These are phyloP conservation scores for Collybiopsis confluens DNA, from an alignment of 768 basidiomycete genomes.

Conservation along the genomic window DNA sequence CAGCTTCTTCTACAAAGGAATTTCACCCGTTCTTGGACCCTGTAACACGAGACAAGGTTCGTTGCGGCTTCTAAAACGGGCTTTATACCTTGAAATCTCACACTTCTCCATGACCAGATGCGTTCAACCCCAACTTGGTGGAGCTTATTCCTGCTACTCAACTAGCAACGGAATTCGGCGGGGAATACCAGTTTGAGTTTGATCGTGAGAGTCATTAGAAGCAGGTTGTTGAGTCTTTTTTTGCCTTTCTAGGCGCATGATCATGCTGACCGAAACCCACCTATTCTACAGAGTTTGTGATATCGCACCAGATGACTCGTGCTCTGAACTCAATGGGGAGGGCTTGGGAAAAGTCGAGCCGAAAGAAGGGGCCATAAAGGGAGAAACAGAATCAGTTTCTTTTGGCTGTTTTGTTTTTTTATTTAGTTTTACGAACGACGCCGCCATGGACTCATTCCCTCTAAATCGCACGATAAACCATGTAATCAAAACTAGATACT, in stretches of 20 bases:
- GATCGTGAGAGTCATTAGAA: constrained; percentile 76
- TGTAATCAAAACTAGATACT: too few species aligned
- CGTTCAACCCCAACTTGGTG: constrained; percentile 81
- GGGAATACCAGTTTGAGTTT: constrained; percentile 69
- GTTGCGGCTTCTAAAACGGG: too few species aligned
- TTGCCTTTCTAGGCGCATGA: too few species aligned
- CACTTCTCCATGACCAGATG: constrained; percentile 58
- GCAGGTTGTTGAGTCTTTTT: constrained; percentile 71
- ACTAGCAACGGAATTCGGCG: constrained; percentile 81
- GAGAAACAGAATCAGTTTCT: too few species aligned
- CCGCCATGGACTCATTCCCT: too few species aligned
- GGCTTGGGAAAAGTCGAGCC: too few species aligned
- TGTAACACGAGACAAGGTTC: constrained; percentile 86
- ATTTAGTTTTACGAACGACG: too few species aligned
- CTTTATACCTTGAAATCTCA: not conserved
- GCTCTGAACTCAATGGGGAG: constrained; percentile 14
- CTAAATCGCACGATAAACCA: too few species aligned
- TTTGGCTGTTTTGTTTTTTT: too few species aligned
- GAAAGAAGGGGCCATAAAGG: too few species aligned
- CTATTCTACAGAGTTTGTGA: constrained; percentile 51
- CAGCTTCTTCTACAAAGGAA: constrained; percentile 78
- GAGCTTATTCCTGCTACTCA: constrained; percentile 74
- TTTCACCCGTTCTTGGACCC: constrained; percentile 86
- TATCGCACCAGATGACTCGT: constrained; percentile 53
- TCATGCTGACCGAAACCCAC: too few species aligned